Evolutionary conservation across 495 filamentous ascomycete genomes (phyloP), one percentile per base, ranked within the genome.

Genomic region (Aspergillus haitiensis): DNA sequence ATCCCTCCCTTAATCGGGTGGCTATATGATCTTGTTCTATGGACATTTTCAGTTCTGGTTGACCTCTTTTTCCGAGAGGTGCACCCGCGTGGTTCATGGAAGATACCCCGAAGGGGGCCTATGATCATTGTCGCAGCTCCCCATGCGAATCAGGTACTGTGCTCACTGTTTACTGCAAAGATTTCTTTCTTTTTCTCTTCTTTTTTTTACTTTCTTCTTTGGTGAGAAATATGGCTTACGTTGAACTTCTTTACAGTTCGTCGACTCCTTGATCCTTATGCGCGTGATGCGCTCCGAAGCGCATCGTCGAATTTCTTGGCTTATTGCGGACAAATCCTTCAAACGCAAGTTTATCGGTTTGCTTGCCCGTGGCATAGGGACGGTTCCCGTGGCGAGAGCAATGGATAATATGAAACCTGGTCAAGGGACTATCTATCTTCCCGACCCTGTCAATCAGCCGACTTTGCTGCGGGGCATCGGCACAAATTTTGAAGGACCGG

Each of bases 1-100:
- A 66, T 66, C 45, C 64, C 64, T 11, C 64, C 64, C 40, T 57
- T 90, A 79, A 82, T 84, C 56, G 78, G 81, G 56, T 91, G 84
- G 87, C 78, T 88, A 58, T 96, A 96, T 70, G 91, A 96, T 77
- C 74, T 86, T 45, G 83, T 92, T 64, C 79, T 97, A 37, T 93
- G 89, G 85, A 82, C 78, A 8, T 88, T 93, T 73, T 93, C 91
- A 2, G 81, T 97, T 52, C 79, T 97, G 21, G 84, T 92, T 37
- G 94, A 97, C 70, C 84, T 97, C 55, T 98, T 98, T 84, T 98
- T 98, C 80, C 86, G 94, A 64, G 94, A 98, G 75, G 90, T 98
- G 3, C 93, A 98, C 69, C 93, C 94, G 7, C 88, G 94, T 47
- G 90, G 92, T 56, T 87, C 91, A 49, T 98, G 94, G 91, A 91